phyloP scores from a whole-genome alignment of 768 basidiomycete genomes.

The Tulasnella sp. region DNA sequence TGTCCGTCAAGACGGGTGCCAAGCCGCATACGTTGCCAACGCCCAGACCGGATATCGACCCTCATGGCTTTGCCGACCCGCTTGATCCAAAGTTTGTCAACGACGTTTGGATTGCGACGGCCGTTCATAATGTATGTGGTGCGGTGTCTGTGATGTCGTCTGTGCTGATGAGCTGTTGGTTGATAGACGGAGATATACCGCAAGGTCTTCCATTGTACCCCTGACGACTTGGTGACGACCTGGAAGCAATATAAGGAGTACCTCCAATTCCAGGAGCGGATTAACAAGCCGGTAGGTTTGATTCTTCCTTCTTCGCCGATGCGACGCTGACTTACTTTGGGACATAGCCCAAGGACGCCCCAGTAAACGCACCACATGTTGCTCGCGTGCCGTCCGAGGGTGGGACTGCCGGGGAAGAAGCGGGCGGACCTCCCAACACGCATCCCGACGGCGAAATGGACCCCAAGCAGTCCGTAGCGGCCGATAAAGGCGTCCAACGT shows the following conservation, averaged over 20 bases:
- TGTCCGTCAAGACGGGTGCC: constrained; percentile 38
- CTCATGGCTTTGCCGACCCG: constrained; percentile 78
- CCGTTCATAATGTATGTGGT: constrained; percentile 70
- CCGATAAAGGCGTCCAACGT: not conserved
- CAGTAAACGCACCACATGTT: constrained; percentile 25
- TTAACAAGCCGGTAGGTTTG: constrained; percentile 49
- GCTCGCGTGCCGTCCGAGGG: constrained; percentile 49
- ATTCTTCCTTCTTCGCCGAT: constrained; percentile 13
- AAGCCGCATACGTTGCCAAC: constrained; percentile 53
- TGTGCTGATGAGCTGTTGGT: constrained; percentile 17
- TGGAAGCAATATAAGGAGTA: constrained; percentile 96
- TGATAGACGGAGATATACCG: constrained; percentile 84
- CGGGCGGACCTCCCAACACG: not conserved
- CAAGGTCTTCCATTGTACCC: constrained; percentile 86
- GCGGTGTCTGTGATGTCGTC: not conserved
- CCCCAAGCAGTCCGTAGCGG: not conserved
- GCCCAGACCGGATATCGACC: constrained; percentile 57
- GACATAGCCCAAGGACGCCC: constrained; percentile 25
- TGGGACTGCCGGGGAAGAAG: constrained; percentile 18
- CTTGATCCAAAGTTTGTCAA: constrained; percentile 82
- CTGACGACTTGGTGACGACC: constrained; percentile 83
- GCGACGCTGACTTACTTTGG: constrained; percentile 16
- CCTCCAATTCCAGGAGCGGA: constrained; percentile 56
- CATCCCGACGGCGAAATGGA: constrained; percentile 11
- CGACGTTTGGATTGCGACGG: constrained; percentile 74